These are phyloP conservation scores for Ajuga chamaepitys DNA, from an alignment of 257 asterid genomes.

Conservation along the genomic window DNA sequence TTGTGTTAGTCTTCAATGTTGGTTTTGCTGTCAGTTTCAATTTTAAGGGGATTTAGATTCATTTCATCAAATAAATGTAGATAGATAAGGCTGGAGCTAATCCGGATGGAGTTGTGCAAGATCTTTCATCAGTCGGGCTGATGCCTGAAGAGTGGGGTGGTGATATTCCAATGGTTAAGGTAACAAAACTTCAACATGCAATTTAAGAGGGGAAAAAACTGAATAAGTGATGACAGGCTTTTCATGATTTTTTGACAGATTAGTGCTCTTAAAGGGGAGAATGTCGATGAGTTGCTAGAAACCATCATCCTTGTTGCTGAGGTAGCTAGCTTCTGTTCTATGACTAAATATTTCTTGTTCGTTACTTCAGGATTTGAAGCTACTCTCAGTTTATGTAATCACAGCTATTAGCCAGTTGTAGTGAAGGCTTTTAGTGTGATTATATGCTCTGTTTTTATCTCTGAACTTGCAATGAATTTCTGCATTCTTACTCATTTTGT, in stretches of 20 bases:
- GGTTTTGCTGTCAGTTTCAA: constrained; percentile 9
- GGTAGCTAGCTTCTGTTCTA: constrained; percentile 37
- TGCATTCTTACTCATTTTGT: background rate
- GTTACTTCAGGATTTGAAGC: background rate
- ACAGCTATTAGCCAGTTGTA: background rate
- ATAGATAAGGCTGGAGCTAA: constrained; percentile 86
- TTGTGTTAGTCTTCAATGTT: constrained; percentile 1
- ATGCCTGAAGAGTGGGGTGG: constrained; percentile 99
- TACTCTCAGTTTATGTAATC: background rate
- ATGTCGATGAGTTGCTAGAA: constrained; percentile 80
- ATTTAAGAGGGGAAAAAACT: background rate
- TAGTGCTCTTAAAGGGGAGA: constrained; percentile 93
- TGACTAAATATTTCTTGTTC: background rate
- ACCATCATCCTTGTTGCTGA: constrained; percentile 90
- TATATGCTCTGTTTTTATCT: background rate
- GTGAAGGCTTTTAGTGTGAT: background rate
- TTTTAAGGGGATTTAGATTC: constrained; percentile 2
- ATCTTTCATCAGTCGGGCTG: constrained; percentile 69
- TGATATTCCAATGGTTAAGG: constrained; percentile 84
- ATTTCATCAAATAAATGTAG: constrained; percentile 27
- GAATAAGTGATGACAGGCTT: constrained; percentile 10
- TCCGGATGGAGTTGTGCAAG: constrained; percentile 84
- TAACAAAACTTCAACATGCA: constrained; percentile 17
- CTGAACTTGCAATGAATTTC: background rate
- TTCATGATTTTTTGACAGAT: constrained; percentile 44